Conservation (phyloP, 2,329 filamentous ascomycete species). For the Aspergillus sp. region DNA sequence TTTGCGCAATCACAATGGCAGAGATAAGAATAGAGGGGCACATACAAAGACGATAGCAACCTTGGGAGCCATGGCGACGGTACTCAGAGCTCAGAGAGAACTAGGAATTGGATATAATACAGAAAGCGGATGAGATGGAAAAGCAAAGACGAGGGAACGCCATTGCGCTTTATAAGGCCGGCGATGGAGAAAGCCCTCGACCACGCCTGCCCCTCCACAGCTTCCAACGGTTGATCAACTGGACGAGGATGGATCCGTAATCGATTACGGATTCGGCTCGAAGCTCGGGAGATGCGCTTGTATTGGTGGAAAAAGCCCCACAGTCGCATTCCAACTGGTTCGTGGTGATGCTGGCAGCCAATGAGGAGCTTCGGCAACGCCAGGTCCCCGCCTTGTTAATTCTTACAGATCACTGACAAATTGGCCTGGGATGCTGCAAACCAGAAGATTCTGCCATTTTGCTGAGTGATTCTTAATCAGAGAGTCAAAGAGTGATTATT, state of each 20-base stretch:
- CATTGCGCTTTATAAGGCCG: constrained; percentile 1
- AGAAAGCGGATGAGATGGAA: constrained; percentile 1
- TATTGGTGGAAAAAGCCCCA: neutral
- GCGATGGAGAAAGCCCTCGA: neutral
- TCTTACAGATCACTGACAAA: constrained; percentile 35
- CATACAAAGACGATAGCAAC: constrained; percentile 85
- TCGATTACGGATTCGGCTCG: constrained; percentile 18
- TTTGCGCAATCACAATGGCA: constrained; percentile 4
- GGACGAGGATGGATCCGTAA: constrained; percentile 17
- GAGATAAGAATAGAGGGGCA: constrained; percentile 20
- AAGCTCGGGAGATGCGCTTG: no score
- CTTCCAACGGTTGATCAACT: neutral
- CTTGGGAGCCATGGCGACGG: constrained; percentile 74
- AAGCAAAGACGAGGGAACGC: neutral
- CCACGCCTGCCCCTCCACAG: neutral
- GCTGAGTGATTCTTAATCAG: no score
- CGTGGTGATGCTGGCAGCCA: neutral
- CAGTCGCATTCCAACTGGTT: neutral
- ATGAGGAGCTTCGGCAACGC: neutral
- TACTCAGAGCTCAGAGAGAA: constrained; percentile 1
- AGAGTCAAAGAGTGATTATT: no score
- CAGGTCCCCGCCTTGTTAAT: constrained; percentile 13
- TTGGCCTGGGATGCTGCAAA: constrained; percentile 3
- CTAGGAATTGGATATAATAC: constrained; percentile 1
- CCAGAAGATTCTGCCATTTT: neutral